phyloP scores from a whole-genome alignment of 129 eudicot species.

The Flaveria sonorensis region DNA sequence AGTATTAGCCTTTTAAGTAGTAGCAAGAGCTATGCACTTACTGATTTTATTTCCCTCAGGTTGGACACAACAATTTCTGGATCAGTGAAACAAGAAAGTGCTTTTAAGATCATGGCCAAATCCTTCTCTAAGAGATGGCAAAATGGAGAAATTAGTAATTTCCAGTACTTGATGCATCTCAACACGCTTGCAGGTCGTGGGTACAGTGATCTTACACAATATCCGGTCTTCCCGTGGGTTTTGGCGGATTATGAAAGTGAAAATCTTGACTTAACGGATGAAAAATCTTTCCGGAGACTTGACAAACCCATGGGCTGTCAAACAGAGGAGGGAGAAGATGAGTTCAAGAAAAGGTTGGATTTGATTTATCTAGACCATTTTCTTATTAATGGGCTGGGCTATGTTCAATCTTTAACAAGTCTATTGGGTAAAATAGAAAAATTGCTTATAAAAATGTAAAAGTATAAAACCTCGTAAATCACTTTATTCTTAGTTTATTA shows the following conservation, averaged over 20 bases:
- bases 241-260: constrained; percentile 96
- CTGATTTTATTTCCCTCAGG: constrained; percentile 39
- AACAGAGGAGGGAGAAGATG: constrained; percentile 90
- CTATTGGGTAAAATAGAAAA: background rate
- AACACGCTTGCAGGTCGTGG: constrained; percentile 99
- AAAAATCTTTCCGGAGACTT: constrained; percentile 79
- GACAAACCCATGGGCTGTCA: constrained; percentile 99
- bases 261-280: constrained; percentile 63
- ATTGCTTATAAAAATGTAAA: background rate
- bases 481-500: background rate
- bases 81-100: constrained; percentile 75
- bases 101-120: constrained; percentile 83
- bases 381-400: background rate
- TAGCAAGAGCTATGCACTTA: background rate
- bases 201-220: constrained; percentile 98
- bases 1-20: background rate
- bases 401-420: background rate
- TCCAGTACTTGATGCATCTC: constrained; percentile 97
- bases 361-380: background rate
- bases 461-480: background rate
- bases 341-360: constrained; percentile 85
- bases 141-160: constrained; percentile 96
- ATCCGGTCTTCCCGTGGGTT: constrained; percentile 99
- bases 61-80: constrained; percentile 96
- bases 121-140: constrained; percentile 98